These are phyloP conservation scores for Acanthamoeba divionensis DNA, from an alignment of 208 protist genomes.

Conservation along the genomic window DNA sequence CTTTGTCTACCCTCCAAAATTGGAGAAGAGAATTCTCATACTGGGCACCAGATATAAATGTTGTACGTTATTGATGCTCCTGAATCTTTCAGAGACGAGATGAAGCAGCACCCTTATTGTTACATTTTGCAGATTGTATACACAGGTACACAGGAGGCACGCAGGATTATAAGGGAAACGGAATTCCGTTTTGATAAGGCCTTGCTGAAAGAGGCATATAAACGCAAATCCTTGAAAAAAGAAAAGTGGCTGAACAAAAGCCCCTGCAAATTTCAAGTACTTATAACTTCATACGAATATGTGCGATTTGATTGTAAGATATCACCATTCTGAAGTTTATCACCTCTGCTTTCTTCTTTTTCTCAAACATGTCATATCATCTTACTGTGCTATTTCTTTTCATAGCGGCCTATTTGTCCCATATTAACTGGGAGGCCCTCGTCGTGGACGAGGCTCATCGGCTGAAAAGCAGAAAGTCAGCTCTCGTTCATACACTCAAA, in stretches of 20 bases:
- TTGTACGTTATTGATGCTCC: constrained; percentile 51
- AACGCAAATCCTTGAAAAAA: not conserved
- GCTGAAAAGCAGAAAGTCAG: constrained; percentile 84
- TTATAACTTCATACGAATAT: constrained; percentile 89
- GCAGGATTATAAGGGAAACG: constrained; percentile 71
- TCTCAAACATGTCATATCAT: not conserved
- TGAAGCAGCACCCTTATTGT: too few species aligned
- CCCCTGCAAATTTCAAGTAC: constrained; percentile 82
- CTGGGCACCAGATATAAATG: constrained; percentile 81
- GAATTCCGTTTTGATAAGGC: constrained; percentile 65
- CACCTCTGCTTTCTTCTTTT: too few species aligned
- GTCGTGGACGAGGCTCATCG: constrained; percentile 89
- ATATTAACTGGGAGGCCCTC: constrained; percentile 31
- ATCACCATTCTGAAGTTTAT: too few species aligned
- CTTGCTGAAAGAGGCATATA: not conserved
- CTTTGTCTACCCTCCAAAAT: constrained; percentile 79
- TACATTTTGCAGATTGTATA: constrained; percentile 69
- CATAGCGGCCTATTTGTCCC: constrained; percentile 29
- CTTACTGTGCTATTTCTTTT: not conserved
- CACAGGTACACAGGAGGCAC: constrained; percentile 49
- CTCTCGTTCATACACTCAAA: constrained; percentile 73
- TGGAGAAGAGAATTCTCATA: constrained; percentile 83
- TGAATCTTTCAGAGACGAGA: not conserved
- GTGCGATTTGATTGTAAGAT: constrained; percentile 61
- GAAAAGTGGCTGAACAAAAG: constrained; percentile 24